Evolutionary conservation across 108 stramenopile species (phyloP), one percentile per base, ranked within the genome.

Genomic region (Schizochytrium sp.): DNA sequence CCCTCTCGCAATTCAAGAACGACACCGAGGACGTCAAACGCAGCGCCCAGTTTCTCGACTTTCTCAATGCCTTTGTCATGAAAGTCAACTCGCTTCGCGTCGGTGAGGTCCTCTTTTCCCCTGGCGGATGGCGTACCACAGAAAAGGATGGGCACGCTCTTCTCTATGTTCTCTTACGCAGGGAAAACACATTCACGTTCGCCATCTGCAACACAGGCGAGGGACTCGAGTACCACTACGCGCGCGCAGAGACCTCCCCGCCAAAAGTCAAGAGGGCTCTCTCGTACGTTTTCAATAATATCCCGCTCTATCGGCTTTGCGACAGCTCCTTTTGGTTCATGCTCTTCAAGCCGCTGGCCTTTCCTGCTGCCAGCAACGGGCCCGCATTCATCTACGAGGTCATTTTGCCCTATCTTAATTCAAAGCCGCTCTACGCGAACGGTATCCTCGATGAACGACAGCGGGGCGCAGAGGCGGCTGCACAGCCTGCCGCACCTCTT

Each of bases 241-340:
- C 55, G 28, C 87, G 87, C 57, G 25, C 57, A 6, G 87, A 87
- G 23, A 57, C 87, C 2, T 57, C 57, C 18, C 57, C 87, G 23
- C 57, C 57, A 58, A 58, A 87, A 2, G 29, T 87, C 5, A 57
- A 87, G 48, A 12, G 87, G 25, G 76, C 72, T 14, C 87, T 89
- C 19, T 91, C 91, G 6, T 88, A 91, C 21, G 88, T 90, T 5
- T 90, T 91, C 43, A 43, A 14, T 18, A 88, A 92, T 72, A 72
- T 92, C 5, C 92, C 92, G 43, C 91, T 72, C 28, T 53, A 60
- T 43, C 88, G 91, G 5, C 44, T 92, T 48, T 51, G 60, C 8
- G 92, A 92, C 89, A 90, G 91, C 43, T 83, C 90, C 48, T 92
- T 92, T 90, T 92, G 92, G 92, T 91, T 51, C 90, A 58, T 92